phyloP scores from a whole-genome alignment of 345 rosid genomes.

The Arabidopsis suecica region DNA sequence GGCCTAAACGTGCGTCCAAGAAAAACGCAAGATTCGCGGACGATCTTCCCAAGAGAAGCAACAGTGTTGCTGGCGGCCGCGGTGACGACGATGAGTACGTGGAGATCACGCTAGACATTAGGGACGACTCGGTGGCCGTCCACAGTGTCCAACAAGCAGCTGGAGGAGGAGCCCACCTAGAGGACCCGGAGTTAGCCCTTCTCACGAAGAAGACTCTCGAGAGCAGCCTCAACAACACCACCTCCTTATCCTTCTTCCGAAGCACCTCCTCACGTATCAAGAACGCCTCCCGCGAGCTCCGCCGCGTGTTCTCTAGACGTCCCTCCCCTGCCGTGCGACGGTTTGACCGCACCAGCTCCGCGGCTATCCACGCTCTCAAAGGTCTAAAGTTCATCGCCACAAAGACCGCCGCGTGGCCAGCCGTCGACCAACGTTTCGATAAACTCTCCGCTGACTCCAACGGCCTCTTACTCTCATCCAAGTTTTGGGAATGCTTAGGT shows the following conservation, averaged over 20 bases:
- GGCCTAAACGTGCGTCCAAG: conserved; percentile 62
- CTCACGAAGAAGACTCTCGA: conserved; percentile 74
- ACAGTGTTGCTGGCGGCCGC: conserved; percentile 27
- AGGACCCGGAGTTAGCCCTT: conserved; percentile 74
- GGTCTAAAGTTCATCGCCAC: conserved; percentile 86
- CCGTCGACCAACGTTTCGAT: conserved; percentile 69
- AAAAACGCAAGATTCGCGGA: conserved; percentile 78
- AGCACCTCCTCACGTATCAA: conserved; percentile 68
- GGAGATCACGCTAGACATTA: conserved; percentile 84
- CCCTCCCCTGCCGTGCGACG: conserved; percentile 47
- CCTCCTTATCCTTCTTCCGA: conserved; percentile 59
- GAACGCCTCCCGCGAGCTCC: conserved; percentile 83
- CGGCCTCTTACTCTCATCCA: conserved; percentile 64
- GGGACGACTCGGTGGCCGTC: conserved; percentile 79
- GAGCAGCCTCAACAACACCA: conserved; percentile 46
- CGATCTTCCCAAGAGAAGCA: conserved; percentile 53
- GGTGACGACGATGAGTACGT: conserved; percentile 56
- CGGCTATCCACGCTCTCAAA: conserved; percentile 73
- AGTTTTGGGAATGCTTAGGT: conserved; percentile 90
- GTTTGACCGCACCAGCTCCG: conserved; percentile 74
- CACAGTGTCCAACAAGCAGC: conserved; percentile 85
- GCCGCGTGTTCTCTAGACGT: conserved; percentile 64
- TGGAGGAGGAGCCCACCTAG: conserved; percentile 38
- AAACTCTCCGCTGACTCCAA: conserved; percentile 58
- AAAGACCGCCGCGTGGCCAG: conserved; percentile 69